Evolutionary conservation across 169 alveolate genomes (phyloP).

Genomic region (Plasmodium cynomolgi): DNA sequence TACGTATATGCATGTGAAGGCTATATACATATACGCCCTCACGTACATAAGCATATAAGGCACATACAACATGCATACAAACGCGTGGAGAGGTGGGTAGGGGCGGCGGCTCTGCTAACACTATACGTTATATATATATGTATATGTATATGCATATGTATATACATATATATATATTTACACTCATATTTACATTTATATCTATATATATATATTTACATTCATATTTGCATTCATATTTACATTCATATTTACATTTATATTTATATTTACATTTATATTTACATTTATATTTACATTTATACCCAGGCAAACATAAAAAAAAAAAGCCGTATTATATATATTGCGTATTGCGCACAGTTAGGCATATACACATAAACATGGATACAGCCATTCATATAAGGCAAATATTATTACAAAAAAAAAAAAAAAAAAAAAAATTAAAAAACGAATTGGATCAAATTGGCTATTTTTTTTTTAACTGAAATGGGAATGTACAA

Average conservation of each 20-base stretch:
- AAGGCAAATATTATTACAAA: background rate
- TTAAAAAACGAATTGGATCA: background rate
- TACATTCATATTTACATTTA: constrained; percentile 13
- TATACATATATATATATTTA: constrained; percentile 9
- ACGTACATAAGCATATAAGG: background rate
- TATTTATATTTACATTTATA: background rate
- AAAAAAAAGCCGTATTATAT: background rate
- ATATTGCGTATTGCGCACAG: background rate
- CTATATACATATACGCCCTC: background rate
- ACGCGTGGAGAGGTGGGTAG: background rate
- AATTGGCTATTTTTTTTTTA: background rate
- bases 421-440: background rate
- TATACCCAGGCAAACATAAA: background rate
- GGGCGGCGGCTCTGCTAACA: background rate
- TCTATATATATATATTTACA: too few relatives aligned
- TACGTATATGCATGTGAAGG: background rate
- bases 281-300: background rate
- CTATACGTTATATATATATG: background rate
- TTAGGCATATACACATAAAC: background rate
- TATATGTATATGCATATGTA: background rate
- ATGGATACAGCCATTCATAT: background rate
- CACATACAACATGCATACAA: background rate
- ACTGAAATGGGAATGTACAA: background rate
- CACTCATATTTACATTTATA: constrained; percentile 4
- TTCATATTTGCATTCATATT: background rate